Conservation (phyloP, 129 eudicot species). For the Logfia minima region DNA sequence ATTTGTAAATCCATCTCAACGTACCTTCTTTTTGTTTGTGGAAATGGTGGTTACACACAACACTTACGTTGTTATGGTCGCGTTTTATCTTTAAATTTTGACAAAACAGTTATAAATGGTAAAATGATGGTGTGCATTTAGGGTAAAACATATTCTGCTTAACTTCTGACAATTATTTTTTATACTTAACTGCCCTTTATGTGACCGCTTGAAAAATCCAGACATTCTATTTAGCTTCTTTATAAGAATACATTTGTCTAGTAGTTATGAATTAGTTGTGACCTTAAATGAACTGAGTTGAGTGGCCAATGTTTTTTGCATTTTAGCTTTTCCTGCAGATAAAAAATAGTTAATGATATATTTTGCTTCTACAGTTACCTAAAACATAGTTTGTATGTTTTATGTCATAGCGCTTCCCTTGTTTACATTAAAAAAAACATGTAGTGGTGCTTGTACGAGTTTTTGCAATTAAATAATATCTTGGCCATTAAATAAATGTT, state of each 20-base stretch:
- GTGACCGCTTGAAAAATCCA: neutral
- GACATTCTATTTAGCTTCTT: neutral
- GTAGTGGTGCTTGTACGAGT: neutral
- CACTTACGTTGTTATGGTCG: neutral
- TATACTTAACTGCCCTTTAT: neutral
- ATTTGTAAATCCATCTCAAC: neutral
- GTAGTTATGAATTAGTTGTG: neutral
- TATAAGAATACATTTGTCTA: neutral
- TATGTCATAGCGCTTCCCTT: neutral
- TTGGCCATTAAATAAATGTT: neutral
- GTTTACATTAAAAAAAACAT: neutral
- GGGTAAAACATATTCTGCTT: neutral
- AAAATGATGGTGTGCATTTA: neutral
- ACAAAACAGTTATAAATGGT: neutral
- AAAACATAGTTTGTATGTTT: neutral
- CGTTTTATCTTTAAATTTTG: neutral
- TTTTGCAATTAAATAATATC: neutral
- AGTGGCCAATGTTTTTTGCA: neutral
- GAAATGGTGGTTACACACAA: neutral
- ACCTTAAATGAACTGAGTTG: neutral
- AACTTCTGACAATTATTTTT: neutral
- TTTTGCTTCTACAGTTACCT: neutral
- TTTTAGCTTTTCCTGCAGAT: neutral
- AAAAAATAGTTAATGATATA: neutral
- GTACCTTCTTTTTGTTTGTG: neutral